These are phyloP conservation scores for Coemansia sp. DNA, from an alignment of 192 early-diverging fungal species.

Conservation along the genomic window DNA sequence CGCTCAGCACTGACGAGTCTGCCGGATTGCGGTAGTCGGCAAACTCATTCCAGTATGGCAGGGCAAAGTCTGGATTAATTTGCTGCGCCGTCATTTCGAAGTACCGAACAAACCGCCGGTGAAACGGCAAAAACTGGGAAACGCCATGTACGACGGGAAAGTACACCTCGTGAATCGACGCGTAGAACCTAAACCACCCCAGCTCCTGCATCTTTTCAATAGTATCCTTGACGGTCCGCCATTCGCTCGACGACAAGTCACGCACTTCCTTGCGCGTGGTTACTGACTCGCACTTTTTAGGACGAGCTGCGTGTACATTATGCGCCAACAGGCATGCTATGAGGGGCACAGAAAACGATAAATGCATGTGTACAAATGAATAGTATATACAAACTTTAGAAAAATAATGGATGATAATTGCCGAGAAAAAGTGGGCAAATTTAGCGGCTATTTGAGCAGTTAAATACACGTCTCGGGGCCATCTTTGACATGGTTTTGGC, in stretches of 20 bases:
- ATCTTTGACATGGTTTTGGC: too few relatives aligned
- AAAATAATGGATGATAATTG: too few relatives aligned
- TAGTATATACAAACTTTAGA: background rate
- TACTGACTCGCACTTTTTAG: background rate
- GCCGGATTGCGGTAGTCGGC: slow-evolving; percentile 28
- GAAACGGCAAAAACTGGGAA: slow-evolving; percentile 51
- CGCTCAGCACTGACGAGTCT: slow-evolving; percentile 19
- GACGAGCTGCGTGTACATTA: background rate
- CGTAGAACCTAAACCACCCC: slow-evolving; percentile 31
- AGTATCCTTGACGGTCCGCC: slow-evolving; percentile 19
- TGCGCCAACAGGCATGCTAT: background rate
- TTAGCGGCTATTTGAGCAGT: too few relatives aligned
- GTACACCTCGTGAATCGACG: slow-evolving; percentile 16
- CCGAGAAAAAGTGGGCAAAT: too few relatives aligned
- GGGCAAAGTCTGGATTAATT: slow-evolving; percentile 26
- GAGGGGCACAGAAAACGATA: background rate
- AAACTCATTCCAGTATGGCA: slow-evolving; percentile 48
- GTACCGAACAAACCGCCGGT: slow-evolving; percentile 49
- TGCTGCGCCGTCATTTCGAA: slow-evolving; percentile 35
- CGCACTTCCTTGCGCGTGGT: slow-evolving; percentile 4
- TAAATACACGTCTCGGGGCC: too few relatives aligned
- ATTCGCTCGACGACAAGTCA: slow-evolving; percentile 25
- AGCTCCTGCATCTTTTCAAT: slow-evolving; percentile 21
- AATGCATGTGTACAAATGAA: background rate
- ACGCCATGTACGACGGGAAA: slow-evolving; percentile 38